Evolutionary conservation across 768 basidiomycete genomes (phyloP).

Genomic region (Collybiopsis luxurians): DNA sequence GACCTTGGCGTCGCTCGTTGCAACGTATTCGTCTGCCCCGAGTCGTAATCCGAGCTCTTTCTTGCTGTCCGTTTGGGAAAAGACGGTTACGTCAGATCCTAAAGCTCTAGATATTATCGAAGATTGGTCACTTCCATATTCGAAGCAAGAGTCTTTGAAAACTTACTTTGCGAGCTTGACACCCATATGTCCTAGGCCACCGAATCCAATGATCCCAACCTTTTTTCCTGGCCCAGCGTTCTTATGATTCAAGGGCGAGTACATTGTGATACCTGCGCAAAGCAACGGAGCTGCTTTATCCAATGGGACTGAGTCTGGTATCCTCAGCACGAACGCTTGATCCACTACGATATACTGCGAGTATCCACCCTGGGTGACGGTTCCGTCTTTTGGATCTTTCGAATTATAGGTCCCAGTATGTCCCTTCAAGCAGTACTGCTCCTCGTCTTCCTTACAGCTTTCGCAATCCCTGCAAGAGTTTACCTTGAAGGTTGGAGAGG

Average conservation of each 20-base stretch:
- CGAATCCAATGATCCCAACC: constrained; percentile 66
- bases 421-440: constrained; percentile 41
- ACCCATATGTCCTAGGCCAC: constrained; percentile 43
- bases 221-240: constrained; percentile 54
- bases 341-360: constrained; percentile 41
- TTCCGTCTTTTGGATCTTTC: constrained; percentile 37
- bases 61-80: constrained; percentile 44
- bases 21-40: constrained; percentile 42
- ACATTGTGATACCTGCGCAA: constrained; percentile 62
- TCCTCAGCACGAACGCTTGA: constrained; percentile 55
- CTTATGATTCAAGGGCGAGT: constrained; percentile 53
- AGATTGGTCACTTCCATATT: too few relatives aligned
- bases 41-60: constrained; percentile 44
- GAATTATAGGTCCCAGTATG: constrained; percentile 35
- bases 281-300: constrained; percentile 61
- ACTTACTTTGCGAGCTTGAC: constrained; percentile 1
- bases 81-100: constrained; percentile 49
- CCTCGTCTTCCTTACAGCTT: constrained; percentile 47
- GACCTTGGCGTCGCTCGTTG: constrained; percentile 37
- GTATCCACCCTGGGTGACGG: constrained; percentile 46
- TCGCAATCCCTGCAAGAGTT: constrained; percentile 50
- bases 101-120: constrained; percentile 38
- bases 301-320: constrained; percentile 52
- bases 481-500: too few relatives aligned
- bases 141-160: too few relatives aligned